A percentile compares a stretch with the other conserved stretches of the same genome.
Conservation (phyloP, 345 rosid genomes). For the Excoecaria cochinchinensis region DNA sequence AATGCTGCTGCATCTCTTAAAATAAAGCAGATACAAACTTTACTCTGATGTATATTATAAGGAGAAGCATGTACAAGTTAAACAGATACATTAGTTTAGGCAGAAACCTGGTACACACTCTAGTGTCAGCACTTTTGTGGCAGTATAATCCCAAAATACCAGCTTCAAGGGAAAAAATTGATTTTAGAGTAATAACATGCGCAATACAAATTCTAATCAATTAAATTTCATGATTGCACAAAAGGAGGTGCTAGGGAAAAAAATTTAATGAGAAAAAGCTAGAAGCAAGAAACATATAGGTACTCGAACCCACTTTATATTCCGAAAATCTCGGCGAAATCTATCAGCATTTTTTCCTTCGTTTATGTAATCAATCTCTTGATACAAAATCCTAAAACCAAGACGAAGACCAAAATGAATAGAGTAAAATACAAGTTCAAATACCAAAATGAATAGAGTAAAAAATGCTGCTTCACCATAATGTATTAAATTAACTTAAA, state of each 20-base stretch:
- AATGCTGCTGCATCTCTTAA: not conserved
- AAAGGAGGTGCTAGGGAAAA: constrained; percentile 5
- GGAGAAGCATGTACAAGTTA: constrained; percentile 9
- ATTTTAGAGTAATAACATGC: constrained; percentile 1
- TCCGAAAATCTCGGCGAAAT: constrained; percentile 88
- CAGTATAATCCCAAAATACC: constrained; percentile 93
- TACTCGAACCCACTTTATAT: constrained; percentile 87
- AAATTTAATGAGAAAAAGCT: not conserved
- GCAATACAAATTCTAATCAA: not conserved
- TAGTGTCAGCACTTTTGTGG: constrained; percentile 87
- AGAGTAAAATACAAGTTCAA: not conserved
- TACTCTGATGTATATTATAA: not conserved
- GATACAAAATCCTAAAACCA: constrained; percentile 72
- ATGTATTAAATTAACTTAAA: not conserved
- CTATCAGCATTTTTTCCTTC: constrained; percentile 94
- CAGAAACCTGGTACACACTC: constrained; percentile 90
- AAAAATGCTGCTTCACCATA: not conserved
- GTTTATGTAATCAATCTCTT: constrained; percentile 93
- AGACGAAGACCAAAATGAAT: constrained; percentile 14
- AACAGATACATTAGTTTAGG: constrained; percentile 25
- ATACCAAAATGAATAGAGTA: not conserved
- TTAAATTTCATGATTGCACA: not conserved
- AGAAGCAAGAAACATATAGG: constrained; percentile 61
- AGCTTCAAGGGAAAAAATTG: constrained; percentile 42
- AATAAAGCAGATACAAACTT: not conserved